Conservation (phyloP, 2,329 filamentous ascomycete genomes). For the Fonsecaea multimorphosa region DNA sequence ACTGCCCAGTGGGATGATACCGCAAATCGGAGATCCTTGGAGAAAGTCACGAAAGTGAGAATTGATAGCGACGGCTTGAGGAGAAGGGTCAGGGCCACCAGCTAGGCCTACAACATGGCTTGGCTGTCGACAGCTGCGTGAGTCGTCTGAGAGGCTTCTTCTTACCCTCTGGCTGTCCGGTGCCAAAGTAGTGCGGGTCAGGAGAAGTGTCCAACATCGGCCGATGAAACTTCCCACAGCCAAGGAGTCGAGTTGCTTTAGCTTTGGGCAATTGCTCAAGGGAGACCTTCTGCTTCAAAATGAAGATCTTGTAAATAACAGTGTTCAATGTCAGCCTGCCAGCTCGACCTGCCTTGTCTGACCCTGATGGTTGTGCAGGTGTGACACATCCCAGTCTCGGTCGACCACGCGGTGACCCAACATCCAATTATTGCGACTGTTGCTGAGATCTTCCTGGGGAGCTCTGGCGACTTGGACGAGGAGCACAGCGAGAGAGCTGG, state of each 20-base stretch:
- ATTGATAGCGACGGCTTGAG: background rate
- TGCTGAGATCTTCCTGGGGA: background rate
- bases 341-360: background rate
- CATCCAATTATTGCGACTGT: background rate
- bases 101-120: background rate
- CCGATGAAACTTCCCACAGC: background rate
- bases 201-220: background rate
- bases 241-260: background rate
- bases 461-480: background rate
- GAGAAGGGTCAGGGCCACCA: background rate
- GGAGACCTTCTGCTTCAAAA: background rate
- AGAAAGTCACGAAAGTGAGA: background rate
- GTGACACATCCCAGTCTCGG: background rate
- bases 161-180: background rate
- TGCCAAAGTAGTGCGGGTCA: background rate
- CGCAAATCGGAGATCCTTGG: background rate
- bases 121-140: background rate
- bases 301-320: background rate
- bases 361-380: background rate
- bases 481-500: background rate
- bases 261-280: background rate
- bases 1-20: background rate
- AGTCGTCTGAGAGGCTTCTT: background rate
- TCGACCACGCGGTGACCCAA: background rate
- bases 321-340: conserved; percentile 3